phyloP scores from a whole-genome alignment of 306 rosid genomes.

The Prunus fruticosa region DNA sequence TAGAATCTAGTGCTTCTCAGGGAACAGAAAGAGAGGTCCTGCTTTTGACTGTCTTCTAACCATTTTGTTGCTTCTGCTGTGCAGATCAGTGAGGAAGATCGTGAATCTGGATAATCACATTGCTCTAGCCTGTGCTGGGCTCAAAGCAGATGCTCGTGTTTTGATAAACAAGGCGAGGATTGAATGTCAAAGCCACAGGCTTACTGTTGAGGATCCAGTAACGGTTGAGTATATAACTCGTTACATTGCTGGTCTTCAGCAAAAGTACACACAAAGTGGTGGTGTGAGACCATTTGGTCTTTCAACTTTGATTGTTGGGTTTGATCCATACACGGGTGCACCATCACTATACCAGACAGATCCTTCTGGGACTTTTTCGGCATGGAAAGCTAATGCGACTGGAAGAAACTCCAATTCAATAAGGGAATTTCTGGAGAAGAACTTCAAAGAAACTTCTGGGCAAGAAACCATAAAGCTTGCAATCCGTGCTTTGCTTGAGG shows the following conservation, averaged over 20 bases:
- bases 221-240: conserved; percentile 95
- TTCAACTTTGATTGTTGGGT: conserved; percentile 89
- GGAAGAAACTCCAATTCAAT: conserved; percentile 95
- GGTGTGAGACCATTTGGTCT: conserved; percentile 98
- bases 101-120: conserved; percentile 58
- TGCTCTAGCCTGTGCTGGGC: conserved; percentile 96
- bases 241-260: conserved; percentile 95
- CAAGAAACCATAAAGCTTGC: conserved; percentile 89
- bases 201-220: conserved; percentile 92
- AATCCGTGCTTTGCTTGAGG: conserved; percentile 94
- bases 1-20: neutral
- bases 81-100: conserved; percentile 58
- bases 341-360: conserved; percentile 92
- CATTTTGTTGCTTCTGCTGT: conserved; percentile 13
- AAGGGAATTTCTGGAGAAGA: conserved; percentile 90
- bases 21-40: neutral
- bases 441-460: conserved; percentile 84
- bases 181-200: conserved; percentile 94
- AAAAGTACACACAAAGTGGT: conserved; percentile 97
- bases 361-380: conserved; percentile 96
- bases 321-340: conserved; percentile 70
- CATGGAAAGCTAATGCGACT: conserved; percentile 96
- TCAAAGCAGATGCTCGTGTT: conserved; percentile 97
- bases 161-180: conserved; percentile 82
- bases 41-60: neutral